phyloP scores from a whole-genome alignment of 371 early-diverging fungal genomes.

The Zychaea mexicana region DNA sequence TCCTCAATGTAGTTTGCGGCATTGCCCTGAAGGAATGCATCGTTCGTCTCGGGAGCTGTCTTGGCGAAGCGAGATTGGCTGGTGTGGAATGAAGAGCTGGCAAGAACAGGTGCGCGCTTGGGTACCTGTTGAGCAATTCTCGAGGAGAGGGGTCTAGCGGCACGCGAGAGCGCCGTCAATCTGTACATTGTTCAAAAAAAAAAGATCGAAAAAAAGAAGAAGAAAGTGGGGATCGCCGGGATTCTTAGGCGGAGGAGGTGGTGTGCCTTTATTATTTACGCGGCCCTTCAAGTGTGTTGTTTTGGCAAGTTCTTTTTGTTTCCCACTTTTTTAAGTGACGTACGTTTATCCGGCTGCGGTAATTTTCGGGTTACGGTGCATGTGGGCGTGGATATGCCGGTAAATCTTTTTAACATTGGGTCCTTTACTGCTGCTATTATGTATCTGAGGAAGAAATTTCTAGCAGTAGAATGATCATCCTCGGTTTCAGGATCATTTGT shows the following conservation, averaged over 20 bases:
- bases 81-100: constrained; percentile 21
- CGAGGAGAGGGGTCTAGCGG: constrained; percentile 16
- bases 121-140: background rate
- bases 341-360: constrained; percentile 6
- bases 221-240: constrained; percentile 8
- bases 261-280: constrained; percentile 1
- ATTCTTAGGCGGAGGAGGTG: background rate
- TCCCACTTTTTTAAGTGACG: background rate
- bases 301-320: background rate
- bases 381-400: constrained; percentile 3
- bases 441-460: background rate
- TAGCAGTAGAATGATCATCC: constrained; percentile 9
- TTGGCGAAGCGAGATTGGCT: constrained; percentile 17
- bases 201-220: constrained; percentile 1
- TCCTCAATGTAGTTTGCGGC: constrained; percentile 84
- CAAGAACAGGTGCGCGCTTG: constrained; percentile 14
- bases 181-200: constrained; percentile 22
- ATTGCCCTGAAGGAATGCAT: constrained; percentile 21
- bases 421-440: background rate
- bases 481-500: background rate
- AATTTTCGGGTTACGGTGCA: constrained; percentile 6
- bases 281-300: background rate
- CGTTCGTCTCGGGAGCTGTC: constrained; percentile 17
- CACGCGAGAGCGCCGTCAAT: constrained; percentile 23
- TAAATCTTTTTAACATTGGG: constrained; percentile 6